These are phyloP conservation scores for Podila minutissima DNA, from an alignment of 192 early-diverging fungal genomes.

Conservation along the genomic window DNA sequence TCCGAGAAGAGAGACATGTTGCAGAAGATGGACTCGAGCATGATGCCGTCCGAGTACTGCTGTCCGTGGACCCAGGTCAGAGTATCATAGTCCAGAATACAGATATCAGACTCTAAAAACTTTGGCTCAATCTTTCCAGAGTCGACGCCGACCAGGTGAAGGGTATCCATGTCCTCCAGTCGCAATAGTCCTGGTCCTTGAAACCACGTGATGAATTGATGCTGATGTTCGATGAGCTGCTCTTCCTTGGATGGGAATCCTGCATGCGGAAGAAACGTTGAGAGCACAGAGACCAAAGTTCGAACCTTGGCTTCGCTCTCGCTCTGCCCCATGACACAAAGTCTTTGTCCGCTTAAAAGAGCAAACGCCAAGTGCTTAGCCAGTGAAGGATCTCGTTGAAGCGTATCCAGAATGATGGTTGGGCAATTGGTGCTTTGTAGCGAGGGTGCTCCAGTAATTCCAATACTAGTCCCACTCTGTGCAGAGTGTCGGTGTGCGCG, in stretches of 20 bases:
- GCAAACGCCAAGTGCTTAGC: conserved; percentile 41
- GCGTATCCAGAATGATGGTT: conserved; percentile 25
- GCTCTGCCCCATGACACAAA: conserved; percentile 37
- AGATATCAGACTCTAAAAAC: conserved; percentile 34
- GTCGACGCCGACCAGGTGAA: conserved; percentile 31
- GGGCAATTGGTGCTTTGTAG: conserved; percentile 14
- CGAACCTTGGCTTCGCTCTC: conserved; percentile 40
- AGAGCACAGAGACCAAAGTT: conserved; percentile 19
- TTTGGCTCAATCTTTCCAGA: conserved; percentile 43
- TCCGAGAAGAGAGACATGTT: conserved; percentile 36
- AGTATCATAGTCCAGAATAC: conserved; percentile 40
- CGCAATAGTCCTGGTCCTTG: conserved; percentile 26
- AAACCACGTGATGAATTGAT: conserved; percentile 32
- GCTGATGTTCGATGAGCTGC: conserved; percentile 47
- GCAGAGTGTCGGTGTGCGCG: conserved; percentile 25
- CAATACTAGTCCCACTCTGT: conserved; percentile 34
- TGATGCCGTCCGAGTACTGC: conserved; percentile 34
- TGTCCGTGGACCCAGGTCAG: conserved; percentile 37
- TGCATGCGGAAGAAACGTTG: conserved; percentile 34
- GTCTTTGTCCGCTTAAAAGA: conserved; percentile 33
- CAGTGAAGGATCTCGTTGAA: conserved; percentile 25
- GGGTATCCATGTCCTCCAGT: conserved; percentile 37
- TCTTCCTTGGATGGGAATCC: conserved; percentile 43
- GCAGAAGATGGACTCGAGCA: conserved; percentile 36
- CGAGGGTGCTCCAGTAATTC: conserved; percentile 3